A percentile compares a stretch with the other conserved stretches of the same genome.
Conservation (phyloP, 345 rosid genomes). For the Salix caprea region DNA sequence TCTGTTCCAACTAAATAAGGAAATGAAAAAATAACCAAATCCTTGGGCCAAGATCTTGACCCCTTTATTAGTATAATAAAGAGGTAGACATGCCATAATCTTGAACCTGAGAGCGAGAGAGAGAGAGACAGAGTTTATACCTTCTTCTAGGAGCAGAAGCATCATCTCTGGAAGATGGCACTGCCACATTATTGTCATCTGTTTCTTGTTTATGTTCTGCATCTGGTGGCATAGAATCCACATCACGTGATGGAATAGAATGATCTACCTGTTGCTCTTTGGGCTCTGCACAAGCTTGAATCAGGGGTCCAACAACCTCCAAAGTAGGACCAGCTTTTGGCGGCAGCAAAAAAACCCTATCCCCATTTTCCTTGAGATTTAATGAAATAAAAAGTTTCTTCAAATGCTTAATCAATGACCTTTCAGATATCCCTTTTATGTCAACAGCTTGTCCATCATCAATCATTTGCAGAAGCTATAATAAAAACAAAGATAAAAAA, state of each 20-base stretch:
- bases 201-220: constrained; percentile 21
- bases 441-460: constrained; percentile 95
- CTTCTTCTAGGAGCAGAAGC: constrained; percentile 58
- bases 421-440: constrained; percentile 74
- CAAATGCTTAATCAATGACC: constrained; percentile 49
- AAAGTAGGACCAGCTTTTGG: constrained; percentile 47
- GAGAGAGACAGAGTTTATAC: constrained; percentile 25
- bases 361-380: constrained; percentile 60
- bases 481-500: constrained; percentile 1
- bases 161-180: constrained; percentile 33
- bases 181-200: constrained; percentile 28
- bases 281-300: constrained; percentile 36
- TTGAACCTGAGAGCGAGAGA: neutral
- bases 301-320: constrained; percentile 55
- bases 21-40: neutral
- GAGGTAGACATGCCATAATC: neutral
- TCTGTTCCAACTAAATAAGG: neutral
- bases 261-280: constrained; percentile 24
- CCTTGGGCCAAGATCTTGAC: no score
- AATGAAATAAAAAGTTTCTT: constrained; percentile 66
- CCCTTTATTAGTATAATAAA: neutral
- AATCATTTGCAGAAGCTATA: constrained; percentile 78
- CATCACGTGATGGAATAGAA: constrained; percentile 28
- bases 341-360: constrained; percentile 59
- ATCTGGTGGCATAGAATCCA: constrained; percentile 14